These are phyloP conservation scores for Verticillium dahliae DNA, from an alignment of 2,329 filamentous ascomycete genomes.

Conservation along the genomic window DNA sequence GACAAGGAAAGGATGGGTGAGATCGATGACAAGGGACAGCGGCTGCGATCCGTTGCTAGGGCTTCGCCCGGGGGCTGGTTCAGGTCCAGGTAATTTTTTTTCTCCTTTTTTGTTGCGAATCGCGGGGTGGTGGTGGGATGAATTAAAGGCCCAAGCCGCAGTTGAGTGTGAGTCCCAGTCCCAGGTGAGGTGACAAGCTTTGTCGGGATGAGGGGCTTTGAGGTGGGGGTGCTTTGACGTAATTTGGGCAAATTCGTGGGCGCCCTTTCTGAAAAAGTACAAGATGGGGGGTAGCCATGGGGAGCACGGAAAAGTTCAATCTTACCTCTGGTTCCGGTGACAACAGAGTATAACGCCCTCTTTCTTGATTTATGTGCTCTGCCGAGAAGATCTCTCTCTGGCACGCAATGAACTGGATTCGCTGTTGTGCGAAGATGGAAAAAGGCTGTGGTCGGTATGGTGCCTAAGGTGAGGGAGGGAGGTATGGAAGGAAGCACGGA, in stretches of 20 bases:
- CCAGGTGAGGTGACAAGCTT: background rate
- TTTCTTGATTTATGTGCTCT: no score
- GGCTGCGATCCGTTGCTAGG: background rate
- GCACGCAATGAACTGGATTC: no score
- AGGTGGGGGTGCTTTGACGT: background rate
- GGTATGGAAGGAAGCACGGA: no score
- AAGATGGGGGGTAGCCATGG: background rate
- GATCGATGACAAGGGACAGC: background rate
- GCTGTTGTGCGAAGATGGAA: no score
- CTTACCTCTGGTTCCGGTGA: no score
- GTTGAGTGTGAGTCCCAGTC: background rate
- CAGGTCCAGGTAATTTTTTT: background rate
- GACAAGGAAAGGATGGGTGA: background rate
- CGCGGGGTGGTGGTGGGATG: background rate
- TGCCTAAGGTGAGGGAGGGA: no score
- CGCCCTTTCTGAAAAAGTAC: background rate
- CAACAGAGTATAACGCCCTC: no score
- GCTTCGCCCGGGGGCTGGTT: background rate
- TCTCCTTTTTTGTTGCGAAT: background rate
- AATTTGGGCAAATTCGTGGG: background rate
- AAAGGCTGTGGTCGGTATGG: no score
- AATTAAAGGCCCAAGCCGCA: background rate
- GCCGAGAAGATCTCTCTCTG: no score
- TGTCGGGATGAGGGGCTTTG: background rate
- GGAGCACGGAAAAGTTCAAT: background rate